These are phyloP conservation scores for Thraustochytrium sp. DNA, from an alignment of 352 stramenopile species.

Conservation along the genomic window DNA sequence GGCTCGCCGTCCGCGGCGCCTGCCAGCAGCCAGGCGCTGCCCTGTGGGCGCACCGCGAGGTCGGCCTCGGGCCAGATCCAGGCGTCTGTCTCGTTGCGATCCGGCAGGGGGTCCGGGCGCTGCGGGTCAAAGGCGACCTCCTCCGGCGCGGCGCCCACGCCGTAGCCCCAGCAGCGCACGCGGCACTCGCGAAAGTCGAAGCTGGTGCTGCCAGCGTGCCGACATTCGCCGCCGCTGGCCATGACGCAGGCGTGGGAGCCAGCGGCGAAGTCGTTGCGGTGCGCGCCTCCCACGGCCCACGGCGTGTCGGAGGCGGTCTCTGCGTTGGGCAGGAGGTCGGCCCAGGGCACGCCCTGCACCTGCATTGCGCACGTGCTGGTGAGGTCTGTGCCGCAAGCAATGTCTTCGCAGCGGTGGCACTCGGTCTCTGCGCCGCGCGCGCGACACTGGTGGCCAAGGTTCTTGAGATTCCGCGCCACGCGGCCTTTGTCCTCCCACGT, in stretches of 20 bases:
- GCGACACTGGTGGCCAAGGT: conserved; percentile 81
- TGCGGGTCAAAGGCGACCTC: not conserved
- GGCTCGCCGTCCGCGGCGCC: conserved; percentile 58
- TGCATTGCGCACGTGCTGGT: conserved; percentile 72
- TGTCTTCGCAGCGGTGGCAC: conserved; percentile 84
- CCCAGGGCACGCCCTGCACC: conserved; percentile 78
- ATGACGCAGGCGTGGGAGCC: conserved; percentile 77
- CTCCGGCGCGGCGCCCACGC: conserved; percentile 51
- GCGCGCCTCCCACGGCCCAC: conserved; percentile 75
- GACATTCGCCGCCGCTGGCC: conserved; percentile 69
- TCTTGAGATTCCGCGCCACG: conserved; percentile 74
- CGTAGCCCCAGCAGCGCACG: conserved; percentile 82
- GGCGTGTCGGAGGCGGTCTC: conserved; percentile 82
- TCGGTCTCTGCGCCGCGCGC: conserved; percentile 80
- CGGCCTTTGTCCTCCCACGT: conserved; percentile 52
- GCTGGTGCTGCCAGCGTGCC: conserved; percentile 57
- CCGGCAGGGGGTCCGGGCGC: conserved; percentile 48
- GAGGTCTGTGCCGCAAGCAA: conserved; percentile 61
- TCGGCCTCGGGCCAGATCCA: conserved; percentile 52
- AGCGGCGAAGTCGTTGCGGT: conserved; percentile 85
- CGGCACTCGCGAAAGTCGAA: conserved; percentile 77
- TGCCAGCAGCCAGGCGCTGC: conserved; percentile 77
- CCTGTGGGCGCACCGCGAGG: conserved; percentile 65
- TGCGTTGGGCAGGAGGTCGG: conserved; percentile 71
- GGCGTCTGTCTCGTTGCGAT: conserved; percentile 47